Evolutionary conservation across 2,329 filamentous ascomycete genomes (phyloP), one percentile per base, ranked within the genome.

Genomic region (Exophiala spinifera): DNA sequence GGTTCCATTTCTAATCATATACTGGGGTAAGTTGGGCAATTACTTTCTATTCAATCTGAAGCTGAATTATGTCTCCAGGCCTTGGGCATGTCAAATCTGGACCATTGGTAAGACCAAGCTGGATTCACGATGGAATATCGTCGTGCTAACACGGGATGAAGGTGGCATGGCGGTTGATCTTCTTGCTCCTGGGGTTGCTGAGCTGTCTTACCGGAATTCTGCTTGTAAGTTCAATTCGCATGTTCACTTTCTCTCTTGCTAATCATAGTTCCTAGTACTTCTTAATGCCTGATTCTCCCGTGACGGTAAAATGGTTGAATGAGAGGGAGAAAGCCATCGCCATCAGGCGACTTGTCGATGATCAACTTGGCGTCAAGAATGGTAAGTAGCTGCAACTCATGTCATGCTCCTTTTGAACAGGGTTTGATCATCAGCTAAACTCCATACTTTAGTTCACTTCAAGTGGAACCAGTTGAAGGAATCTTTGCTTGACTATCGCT

Each of bases 351-450:
- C 65, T 84, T 48, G 69, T 77, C 1, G 74, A 75, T 31, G 82
- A 83, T 59, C 80, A 83, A 62, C 83, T 81, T 0, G 80, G 80
- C 4, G 73, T 82, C 3, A 80, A 83, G 63, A 81, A 83, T 59
- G 77, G 50, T 53, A 37, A 15, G 44, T 23, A 28, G 15, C 25
- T 19, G 23, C 23, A 25, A 7, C 23, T 7, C 3, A 25, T 25
- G 23, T 25, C 21, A 2, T 20, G 3, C 13, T 17, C 11, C n/a
- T 34, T n/a, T 15, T n/a, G 31, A 50, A 50, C 17, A 19, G n/a
- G 10, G 13, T 17, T 11, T 19, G 23, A 25, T 17, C n/a, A 25
- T 25, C 23, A 25, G 23, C 23, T 25, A 25, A 25, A 3, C 7
- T 7, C 7, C 23, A 25, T 25, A 25, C 23, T 25, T 25, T 33